Evolutionary conservation across 2,329 filamentous ascomycete genomes (phyloP).

Genomic region (Xylaria sp.): DNA sequence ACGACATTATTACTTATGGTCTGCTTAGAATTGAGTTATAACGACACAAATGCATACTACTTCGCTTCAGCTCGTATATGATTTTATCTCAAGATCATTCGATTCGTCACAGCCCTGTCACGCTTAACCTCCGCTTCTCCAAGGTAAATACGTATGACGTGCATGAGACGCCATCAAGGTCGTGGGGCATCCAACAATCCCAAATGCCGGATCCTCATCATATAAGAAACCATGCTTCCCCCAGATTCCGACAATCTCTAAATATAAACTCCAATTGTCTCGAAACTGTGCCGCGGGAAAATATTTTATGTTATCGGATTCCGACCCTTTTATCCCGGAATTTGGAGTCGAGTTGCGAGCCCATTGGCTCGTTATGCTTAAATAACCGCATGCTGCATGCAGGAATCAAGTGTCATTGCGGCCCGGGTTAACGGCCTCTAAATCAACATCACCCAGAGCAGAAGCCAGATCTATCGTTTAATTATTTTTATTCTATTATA

Average conservation of each 20-base stretch:
- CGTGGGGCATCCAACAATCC: slow-evolving; percentile 18
- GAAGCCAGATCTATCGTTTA: not conserved
- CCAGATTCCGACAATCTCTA: not conserved
- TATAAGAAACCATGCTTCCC: slow-evolving; percentile 1
- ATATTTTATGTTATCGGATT: not conserved
- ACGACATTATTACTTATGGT: not conserved
- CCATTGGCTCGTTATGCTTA: slow-evolving; percentile 8
- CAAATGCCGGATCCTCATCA: slow-evolving; percentile 9
- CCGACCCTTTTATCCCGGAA: not conserved
- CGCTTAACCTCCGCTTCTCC: slow-evolving; percentile 1
- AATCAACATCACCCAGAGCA: slow-evolving; percentile 12
- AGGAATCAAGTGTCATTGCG: slow-evolving; percentile 5
- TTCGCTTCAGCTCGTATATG: not conserved
- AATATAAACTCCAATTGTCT: not conserved
- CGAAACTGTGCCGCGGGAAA: not conserved
- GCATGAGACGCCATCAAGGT: slow-evolving; percentile 30
- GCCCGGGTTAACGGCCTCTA: slow-evolving; percentile 6
- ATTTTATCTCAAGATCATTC: not conserved
- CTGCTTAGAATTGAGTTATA: not conserved
- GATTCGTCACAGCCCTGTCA: not conserved
- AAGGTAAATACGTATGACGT: slow-evolving; percentile 2
- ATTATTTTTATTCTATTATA: slow-evolving; percentile 2
- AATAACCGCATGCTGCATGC: slow-evolving; percentile 11
- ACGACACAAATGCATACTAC: not conserved
- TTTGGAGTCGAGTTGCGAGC: not conserved